Conservation (phyloP, 768 basidiomycete species). For the Podaxis mareebaensis region DNA sequence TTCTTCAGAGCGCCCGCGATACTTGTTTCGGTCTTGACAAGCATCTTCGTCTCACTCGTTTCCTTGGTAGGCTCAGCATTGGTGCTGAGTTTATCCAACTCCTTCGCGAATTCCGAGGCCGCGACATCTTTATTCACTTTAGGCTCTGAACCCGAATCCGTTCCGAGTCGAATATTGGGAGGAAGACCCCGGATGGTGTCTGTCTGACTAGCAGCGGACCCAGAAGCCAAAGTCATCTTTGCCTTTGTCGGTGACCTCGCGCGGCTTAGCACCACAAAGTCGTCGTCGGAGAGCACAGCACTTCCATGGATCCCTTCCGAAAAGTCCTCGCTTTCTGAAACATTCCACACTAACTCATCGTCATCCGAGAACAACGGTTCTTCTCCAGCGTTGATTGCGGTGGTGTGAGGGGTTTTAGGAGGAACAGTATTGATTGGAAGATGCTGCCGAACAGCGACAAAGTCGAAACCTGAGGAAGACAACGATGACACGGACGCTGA, state of each 20-base stretch:
- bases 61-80: not conserved
- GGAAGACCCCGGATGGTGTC: not conserved
- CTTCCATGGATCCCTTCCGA: conserved; percentile 12
- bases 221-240: not conserved
- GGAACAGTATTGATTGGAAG: not conserved
- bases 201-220: not conserved
- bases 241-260: not conserved
- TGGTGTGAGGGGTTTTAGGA: not conserved
- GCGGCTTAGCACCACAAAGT: conserved; percentile 50
- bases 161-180: not conserved
- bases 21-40: not conserved
- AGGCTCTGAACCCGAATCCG: not conserved
- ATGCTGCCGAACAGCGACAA: conserved; percentile 22
- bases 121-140: not conserved
- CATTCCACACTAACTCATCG: conserved; percentile 57
- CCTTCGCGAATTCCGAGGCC: conserved; percentile 3
- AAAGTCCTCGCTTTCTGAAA: conserved; percentile 36
- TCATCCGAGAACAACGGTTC: conserved; percentile 35
- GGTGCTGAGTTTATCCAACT: conserved; percentile 2
- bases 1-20: conserved; percentile 5
- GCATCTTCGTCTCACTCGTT: not conserved
- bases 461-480: conserved; percentile 32
- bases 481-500: conserved; percentile 29
- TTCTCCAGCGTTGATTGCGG: not conserved
- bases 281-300: conserved; percentile 42